phyloP scores from a whole-genome alignment of 164 flowering plant genomes.

The Tetrastigma voinierianum region DNA sequence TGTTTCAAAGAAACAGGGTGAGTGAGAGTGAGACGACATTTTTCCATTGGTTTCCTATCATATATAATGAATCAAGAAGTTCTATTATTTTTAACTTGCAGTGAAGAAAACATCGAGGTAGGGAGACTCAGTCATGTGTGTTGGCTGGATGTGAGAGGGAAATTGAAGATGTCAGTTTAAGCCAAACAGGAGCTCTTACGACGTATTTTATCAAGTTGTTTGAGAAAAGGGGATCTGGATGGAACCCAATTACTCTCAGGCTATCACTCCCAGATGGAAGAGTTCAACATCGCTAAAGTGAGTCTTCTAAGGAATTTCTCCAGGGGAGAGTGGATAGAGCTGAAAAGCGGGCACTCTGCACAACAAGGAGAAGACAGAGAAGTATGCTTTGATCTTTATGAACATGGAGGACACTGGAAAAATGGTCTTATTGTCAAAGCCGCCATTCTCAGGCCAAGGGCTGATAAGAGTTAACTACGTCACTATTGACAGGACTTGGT shows the following conservation, averaged over 20 bases:
- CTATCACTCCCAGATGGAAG: conserved; percentile 11
- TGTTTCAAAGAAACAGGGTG: conserved; percentile 21
- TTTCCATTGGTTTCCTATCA: too few relatives aligned
- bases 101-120: conserved; percentile 18
- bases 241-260: conserved; percentile 20
- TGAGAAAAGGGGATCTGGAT: conserved; percentile 14
- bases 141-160: conserved; percentile 23
- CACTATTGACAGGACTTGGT: too few relatives aligned
- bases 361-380: conserved; percentile 11
- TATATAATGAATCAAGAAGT: too few relatives aligned
- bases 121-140: conserved; percentile 10
- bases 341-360: conserved; percentile 12
- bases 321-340: conserved; percentile 18
- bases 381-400: conserved; percentile 7
- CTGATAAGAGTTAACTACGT: too few relatives aligned
- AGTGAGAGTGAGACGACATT: too few relatives aligned
- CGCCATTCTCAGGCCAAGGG: conserved; percentile 5
- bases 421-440: conserved; percentile 9
- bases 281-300: conserved; percentile 4
- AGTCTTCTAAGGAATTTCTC: conserved; percentile 15
- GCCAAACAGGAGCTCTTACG: conserved; percentile 13
- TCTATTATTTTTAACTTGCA: neutral
- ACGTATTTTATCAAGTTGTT: conserved; percentile 9
- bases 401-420: conserved; percentile 16
- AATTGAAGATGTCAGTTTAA: conserved; percentile 14